Percentiles rank a stretch among this genome's conserved stretches.
Conservation (phyloP, 768 basidiomycete genomes). For the Tulasnella sp. region DNA sequence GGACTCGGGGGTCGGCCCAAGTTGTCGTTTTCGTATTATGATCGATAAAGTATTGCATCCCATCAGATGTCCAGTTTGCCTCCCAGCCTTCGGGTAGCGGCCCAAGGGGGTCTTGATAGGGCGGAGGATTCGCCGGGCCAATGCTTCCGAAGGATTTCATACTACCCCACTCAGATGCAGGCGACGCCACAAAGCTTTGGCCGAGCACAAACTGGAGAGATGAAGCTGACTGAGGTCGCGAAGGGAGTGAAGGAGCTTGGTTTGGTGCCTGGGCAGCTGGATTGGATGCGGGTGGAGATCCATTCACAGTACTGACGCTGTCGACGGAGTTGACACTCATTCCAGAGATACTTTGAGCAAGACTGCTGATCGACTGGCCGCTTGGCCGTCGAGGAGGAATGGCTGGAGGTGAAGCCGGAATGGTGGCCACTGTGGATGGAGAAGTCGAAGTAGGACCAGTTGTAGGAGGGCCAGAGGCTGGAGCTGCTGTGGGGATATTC, state of each 20-base stretch:
- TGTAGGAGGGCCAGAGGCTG: background rate
- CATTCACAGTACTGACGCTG: background rate
- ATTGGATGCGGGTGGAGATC: background rate
- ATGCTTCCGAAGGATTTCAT: background rate
- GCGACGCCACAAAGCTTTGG: background rate
- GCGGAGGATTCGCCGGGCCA: background rate
- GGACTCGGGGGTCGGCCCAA: slow-evolving; percentile 96
- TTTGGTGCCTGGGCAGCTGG: background rate
- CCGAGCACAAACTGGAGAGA: background rate
- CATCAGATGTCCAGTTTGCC: slow-evolving; percentile 96
- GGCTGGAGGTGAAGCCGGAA: background rate
- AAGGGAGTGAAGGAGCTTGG: background rate
- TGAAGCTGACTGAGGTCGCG: background rate
- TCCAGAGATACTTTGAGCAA: background rate
- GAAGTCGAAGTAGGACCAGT: background rate
- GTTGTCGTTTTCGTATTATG: slow-evolving; percentile 99
- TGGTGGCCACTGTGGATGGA: background rate
- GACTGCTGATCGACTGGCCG: background rate
- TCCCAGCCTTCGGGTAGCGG: slow-evolving; percentile 98
- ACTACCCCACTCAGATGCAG: background rate
- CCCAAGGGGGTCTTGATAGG: slow-evolving; percentile 46
- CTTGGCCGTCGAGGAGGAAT: background rate
- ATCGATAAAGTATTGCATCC: slow-evolving; percentile 98
- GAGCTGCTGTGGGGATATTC: background rate
- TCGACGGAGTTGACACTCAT: background rate